A percentile compares a stretch with the other conserved stretches of the same genome.
phyloP scores from a whole-genome alignment of 2,329 filamentous ascomycete species.

The Colletotrichum lentis region DNA sequence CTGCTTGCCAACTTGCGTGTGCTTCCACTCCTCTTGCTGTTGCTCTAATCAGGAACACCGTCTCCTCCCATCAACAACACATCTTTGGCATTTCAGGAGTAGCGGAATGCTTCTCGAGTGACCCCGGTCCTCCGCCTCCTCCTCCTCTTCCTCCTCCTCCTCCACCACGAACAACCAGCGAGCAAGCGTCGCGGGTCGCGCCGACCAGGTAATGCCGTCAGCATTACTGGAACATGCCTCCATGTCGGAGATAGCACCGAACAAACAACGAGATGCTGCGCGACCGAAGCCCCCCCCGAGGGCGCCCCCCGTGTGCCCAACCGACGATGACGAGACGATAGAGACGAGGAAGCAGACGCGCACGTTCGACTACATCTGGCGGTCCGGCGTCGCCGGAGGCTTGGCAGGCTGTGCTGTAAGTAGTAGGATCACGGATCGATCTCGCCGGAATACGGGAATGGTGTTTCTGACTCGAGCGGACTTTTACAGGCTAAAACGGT shows the following conservation, averaged over 20 bases:
- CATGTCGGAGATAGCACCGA: conserved; percentile 61
- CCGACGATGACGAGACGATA: conserved; percentile 60
- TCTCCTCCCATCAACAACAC: neutral
- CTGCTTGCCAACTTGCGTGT: neutral
- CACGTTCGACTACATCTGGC: conserved; percentile 83
- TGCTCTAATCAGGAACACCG: neutral
- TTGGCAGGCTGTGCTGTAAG: conserved; percentile 90
- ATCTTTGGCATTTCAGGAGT: neutral
- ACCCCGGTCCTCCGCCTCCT: neutral
- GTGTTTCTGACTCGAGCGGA: conserved; percentile 7
- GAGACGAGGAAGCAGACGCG: conserved; percentile 61
- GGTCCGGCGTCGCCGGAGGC: conserved; percentile 86
- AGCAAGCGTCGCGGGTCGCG: conserved; percentile 27
- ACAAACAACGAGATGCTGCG: conserved; percentile 43
- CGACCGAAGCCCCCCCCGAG: conserved; percentile 40
- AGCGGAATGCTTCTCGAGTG: conserved; percentile 15
- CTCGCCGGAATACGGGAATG: neutral
- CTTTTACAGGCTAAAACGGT: conserved; percentile 83
- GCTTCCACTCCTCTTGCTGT: neutral
- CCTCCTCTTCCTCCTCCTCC: too few species aligned
- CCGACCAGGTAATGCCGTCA: conserved; percentile 60
- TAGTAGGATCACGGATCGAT: conserved; percentile 50
- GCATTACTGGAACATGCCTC: conserved; percentile 65
- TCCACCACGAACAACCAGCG: conserved; percentile 1
- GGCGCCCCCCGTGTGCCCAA: conserved; percentile 55